Base-by-base conservation (phyloP, 805 yeast genomes). In the Candida corydali region DNA sequence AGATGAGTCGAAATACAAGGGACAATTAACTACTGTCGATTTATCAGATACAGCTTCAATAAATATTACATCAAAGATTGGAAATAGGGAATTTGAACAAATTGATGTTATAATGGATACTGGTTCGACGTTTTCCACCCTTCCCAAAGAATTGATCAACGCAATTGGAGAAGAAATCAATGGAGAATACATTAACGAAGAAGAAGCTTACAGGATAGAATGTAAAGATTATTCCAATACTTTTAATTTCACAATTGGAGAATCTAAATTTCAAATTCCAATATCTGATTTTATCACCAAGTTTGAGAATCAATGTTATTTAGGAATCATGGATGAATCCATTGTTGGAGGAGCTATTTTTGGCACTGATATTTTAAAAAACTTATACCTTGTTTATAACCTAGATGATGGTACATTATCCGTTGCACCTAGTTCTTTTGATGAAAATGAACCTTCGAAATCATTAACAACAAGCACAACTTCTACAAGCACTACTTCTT, bases 191-290 rank as follows among this genome's bases (percentile, higher is more conserved):
- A 60, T 70, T 8, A 22, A 48, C 2, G 34, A 45, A 2, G 44
- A 61, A 4, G 78, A 76, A 1, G 69, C 67, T 29, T 82, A 77
- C 49, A 22, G 58, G 5, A 49, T 74, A 43, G 55, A 55, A 4
- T 82, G 88, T 52, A 39, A 30, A 26, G 11, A 12, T 12, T n/a
- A 14, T 12, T 14, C 8, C 17, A 5, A 24, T 8, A 5, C 9
- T 5, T 28, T 28, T 18, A 17, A 28, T 7, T 28, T 35, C 26
- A 18, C 26, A 16, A 20, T 35, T 29, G 33, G 28, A 12, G 22
- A 35, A n/a, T 7, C 17, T 9, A 19, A 17, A 4, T 16, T 36
- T n/a, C 10, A 17, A 3, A 15, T 38, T 16, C 37, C 34, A 25
- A n/a, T 38, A 17, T 9, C 22, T 4, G 18, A 23, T 16, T 28